Percentiles rank a stretch among this genome's conserved stretches.
Conservation (phyloP, 2,329 filamentous ascomycete genomes). For the Arthroderma sp. region DNA sequence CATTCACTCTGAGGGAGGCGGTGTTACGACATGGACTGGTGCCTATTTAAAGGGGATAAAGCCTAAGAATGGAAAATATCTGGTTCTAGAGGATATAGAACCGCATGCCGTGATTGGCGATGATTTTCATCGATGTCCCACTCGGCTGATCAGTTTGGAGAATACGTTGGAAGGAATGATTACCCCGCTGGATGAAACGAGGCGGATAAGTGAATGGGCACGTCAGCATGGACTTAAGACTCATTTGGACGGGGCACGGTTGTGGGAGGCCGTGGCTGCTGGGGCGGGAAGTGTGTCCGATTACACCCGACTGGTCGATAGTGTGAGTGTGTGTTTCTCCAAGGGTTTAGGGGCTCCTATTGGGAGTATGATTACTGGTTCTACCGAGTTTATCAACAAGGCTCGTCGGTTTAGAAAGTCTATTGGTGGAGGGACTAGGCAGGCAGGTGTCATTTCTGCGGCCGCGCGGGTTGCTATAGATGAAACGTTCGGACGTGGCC, state of each 20-base stretch:
- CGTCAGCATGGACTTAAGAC: slow-evolving; percentile 50
- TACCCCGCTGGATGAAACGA: slow-evolving; percentile 60
- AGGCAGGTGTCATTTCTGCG: slow-evolving; percentile 62
- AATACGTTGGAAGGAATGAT: slow-evolving; percentile 73
- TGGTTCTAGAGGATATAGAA: slow-evolving; percentile 65
- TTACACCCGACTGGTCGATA: slow-evolving; percentile 58
- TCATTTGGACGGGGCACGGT: slow-evolving; percentile 65
- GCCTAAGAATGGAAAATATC: slow-evolving; percentile 56
- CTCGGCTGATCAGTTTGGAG: slow-evolving; percentile 67
- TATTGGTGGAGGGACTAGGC: slow-evolving; percentile 65
- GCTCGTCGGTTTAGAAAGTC: slow-evolving; percentile 67
- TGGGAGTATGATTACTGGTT: slow-evolving; percentile 59
- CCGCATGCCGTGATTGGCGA: slow-evolving; percentile 51
- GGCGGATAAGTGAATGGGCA: slow-evolving; percentile 58
- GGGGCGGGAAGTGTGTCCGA: slow-evolving; percentile 55
- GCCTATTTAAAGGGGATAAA: slow-evolving; percentile 55
- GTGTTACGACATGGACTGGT: slow-evolving; percentile 57
- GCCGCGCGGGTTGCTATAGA: slow-evolving; percentile 65
- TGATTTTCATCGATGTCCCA: slow-evolving; percentile 67
- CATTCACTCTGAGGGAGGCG: slow-evolving; percentile 50
- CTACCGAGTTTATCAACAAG: slow-evolving; percentile 46
- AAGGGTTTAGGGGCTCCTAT: slow-evolving; percentile 75
- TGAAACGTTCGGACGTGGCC: slow-evolving; percentile 56
- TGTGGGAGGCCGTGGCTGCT: slow-evolving; percentile 69
- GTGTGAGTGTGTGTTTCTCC: slow-evolving; percentile 63